phyloP scores from a whole-genome alignment of 2,329 filamentous ascomycete species.

The Phaeosphaeria sp. region DNA sequence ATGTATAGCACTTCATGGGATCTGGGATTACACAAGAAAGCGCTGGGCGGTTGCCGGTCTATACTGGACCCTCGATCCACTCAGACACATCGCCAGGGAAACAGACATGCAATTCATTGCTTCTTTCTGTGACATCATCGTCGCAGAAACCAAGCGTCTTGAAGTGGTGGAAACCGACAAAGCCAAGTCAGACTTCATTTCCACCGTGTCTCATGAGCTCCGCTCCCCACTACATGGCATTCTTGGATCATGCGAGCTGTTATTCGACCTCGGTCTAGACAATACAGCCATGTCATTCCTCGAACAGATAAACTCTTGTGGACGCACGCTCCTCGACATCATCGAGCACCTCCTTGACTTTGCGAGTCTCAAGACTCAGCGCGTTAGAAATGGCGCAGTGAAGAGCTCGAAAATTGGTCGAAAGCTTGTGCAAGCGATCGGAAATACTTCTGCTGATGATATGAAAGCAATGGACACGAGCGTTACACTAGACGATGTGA shows the following conservation, averaged over 20 bases:
- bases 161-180: not conserved
- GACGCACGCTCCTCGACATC: not conserved
- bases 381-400: not conserved
- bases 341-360: not conserved
- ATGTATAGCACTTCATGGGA: not conserved
- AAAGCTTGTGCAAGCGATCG: not conserved
- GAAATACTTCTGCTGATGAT: not conserved
- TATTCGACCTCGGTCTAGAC: not conserved
- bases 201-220: not conserved
- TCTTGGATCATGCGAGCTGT: not conserved
- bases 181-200: not conserved
- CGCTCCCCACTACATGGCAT: not conserved
- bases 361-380: not conserved
- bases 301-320: not conserved
- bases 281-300: not conserved
- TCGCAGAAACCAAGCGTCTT: not conserved
- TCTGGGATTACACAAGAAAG: not conserved
- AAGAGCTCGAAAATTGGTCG: not conserved
- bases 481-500: not conserved
- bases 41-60: not conserved
- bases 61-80: not conserved
- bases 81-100: not conserved
- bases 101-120: not conserved
- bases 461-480: not conserved
- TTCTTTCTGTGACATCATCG: not conserved